Evolutionary conservation across 2,329 filamentous ascomycete species (phyloP).

Genomic region (Aspergillus latus): DNA sequence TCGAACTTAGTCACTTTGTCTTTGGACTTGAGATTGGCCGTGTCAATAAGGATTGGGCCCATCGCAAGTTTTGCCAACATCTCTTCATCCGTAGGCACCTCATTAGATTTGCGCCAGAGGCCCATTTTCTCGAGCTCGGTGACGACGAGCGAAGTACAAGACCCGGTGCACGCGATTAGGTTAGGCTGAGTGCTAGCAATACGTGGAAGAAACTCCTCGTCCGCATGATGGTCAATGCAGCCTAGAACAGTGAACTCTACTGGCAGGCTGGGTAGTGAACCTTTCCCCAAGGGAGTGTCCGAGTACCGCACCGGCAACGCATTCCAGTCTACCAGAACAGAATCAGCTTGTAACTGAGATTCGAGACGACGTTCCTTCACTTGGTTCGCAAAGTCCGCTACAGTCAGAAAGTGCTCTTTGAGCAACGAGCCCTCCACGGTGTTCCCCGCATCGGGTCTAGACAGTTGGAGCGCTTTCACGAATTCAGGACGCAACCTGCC

Average conservation of each 20-base stretch:
- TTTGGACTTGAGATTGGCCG: constrained; percentile 43
- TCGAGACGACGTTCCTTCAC: constrained; percentile 16
- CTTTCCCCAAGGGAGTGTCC: constrained; percentile 47
- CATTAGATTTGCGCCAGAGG: constrained; percentile 42
- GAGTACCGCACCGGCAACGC: constrained; percentile 43
- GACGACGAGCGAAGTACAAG: constrained; percentile 59
- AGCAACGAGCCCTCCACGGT: constrained; percentile 27
- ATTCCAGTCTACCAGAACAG: constrained; percentile 49
- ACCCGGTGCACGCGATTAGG: constrained; percentile 57
- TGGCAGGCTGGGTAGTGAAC: constrained; percentile 48
- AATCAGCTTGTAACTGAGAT: constrained; percentile 20
- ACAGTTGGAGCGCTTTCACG: constrained; percentile 55
- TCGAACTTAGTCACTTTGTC: constrained; percentile 50
- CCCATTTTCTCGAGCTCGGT: constrained; percentile 50
- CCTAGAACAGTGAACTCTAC: constrained; percentile 48
- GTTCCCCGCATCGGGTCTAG: constrained; percentile 27
- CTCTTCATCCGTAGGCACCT: constrained; percentile 17
- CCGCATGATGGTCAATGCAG: constrained; percentile 63
- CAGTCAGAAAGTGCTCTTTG: constrained; percentile 41
- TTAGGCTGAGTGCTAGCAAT: constrained; percentile 48
- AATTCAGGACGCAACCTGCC: constrained; percentile 59
- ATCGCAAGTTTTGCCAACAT: constrained; percentile 42
- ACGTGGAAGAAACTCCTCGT: constrained; percentile 54
- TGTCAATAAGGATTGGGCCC: constrained; percentile 47
- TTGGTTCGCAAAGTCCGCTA: constrained; percentile 37